Conservation (phyloP, 1,284 basidiomycete species). For the Ceratobasidium sp. region DNA sequence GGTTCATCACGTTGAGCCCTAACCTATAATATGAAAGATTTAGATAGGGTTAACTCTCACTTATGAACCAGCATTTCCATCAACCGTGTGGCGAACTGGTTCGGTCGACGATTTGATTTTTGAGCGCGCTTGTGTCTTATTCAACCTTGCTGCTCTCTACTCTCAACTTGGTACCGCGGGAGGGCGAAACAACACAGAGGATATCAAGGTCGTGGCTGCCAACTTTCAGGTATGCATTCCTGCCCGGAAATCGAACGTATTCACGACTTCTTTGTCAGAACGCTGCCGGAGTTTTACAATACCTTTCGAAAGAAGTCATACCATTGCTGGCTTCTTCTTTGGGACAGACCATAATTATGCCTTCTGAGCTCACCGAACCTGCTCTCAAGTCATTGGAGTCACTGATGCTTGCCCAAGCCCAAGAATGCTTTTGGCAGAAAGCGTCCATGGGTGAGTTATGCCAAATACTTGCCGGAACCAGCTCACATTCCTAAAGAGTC, state of each 20-base stretch:
- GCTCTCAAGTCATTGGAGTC: conserved; percentile 75
- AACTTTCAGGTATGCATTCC: conserved; percentile 45
- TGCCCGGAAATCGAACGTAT: not conserved
- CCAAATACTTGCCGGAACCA: not conserved
- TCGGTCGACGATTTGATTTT: conserved; percentile 78
- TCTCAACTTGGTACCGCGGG: conserved; percentile 74
- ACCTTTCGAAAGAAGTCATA: conserved; percentile 68
- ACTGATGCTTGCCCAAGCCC: conserved; percentile 93
- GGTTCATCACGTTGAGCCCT: not conserved
- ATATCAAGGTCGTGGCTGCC: conserved; percentile 62
- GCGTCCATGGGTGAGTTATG: conserved; percentile 80
- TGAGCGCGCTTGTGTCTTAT: conserved; percentile 80
- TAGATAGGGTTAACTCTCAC: conserved; percentile 83
- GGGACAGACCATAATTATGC: conserved; percentile 61
- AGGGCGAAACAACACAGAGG: conserved; percentile 76
- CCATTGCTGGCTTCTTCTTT: conserved; percentile 67
- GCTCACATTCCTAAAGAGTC: conserved; percentile 1
- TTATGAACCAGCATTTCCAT: conserved; percentile 77
- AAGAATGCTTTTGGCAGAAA: conserved; percentile 97
- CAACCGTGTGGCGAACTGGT: conserved; percentile 66
- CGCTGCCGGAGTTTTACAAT: conserved; percentile 79
- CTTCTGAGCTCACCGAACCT: conserved; percentile 71
- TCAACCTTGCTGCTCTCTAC: conserved; percentile 85
- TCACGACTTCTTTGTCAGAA: conserved; percentile 59
- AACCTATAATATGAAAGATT: not conserved